Evolutionary conservation across 2,329 filamentous ascomycete genomes (phyloP).

Genomic region (Hypoxylon sp.): DNA sequence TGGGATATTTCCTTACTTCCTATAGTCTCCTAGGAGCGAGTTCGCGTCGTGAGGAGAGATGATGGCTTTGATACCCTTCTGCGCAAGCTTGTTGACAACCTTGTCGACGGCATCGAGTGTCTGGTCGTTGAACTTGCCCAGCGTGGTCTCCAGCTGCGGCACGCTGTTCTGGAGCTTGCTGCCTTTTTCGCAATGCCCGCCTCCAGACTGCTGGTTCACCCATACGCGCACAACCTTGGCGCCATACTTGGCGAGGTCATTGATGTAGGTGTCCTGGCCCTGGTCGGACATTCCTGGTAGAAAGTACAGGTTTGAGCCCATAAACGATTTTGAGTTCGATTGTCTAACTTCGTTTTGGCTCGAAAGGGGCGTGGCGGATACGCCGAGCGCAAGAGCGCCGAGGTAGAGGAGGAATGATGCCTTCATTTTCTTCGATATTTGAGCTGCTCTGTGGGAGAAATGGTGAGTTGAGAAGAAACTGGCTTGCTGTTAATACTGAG

Average conservation of each 20-base stretch:
- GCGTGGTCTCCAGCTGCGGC: conserved; percentile 45
- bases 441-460: neutral
- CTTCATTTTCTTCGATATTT: conserved; percentile 27
- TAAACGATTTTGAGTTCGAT: conserved; percentile 46
- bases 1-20: conserved; percentile 31
- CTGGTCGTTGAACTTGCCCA: conserved; percentile 50
- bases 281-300: conserved; percentile 50
- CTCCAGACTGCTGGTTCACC: conserved; percentile 47
- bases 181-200: conserved; percentile 51
- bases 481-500: neutral
- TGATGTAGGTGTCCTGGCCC: conserved; percentile 51
- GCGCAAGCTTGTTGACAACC: conserved; percentile 49
- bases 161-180: conserved; percentile 46
- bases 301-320: conserved; percentile 53
- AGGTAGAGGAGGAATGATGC: conserved; percentile 21
- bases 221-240: conserved; percentile 54
- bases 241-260: conserved; percentile 48
- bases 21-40: conserved; percentile 45
- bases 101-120: conserved; percentile 53
- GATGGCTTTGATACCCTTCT: conserved; percentile 54
- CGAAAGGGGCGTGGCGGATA: conserved; percentile 20
- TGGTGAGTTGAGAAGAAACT: neutral
- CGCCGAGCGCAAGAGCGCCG: conserved; percentile 30
- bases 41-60: conserved; percentile 55
- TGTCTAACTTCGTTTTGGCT: conserved; percentile 19